Evolutionary conservation across 257 asterid genomes (phyloP).

Genomic region (Fraxinus cuspidata): DNA sequence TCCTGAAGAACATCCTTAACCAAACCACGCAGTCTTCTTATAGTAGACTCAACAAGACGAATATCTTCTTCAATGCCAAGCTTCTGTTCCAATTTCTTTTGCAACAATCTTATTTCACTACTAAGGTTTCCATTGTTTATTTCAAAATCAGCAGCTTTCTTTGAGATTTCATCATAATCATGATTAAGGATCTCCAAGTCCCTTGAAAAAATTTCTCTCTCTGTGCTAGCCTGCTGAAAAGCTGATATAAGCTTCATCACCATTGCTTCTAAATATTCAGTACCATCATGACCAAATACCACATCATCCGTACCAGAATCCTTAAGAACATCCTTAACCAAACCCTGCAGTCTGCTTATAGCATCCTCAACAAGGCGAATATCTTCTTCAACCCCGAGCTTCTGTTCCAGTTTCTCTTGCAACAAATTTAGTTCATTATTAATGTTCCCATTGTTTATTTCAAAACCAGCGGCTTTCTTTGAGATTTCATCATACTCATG

Average conservation of each 20-base stretch:
- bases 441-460: slow-evolving; percentile 46
- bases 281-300: slow-evolving; percentile 47
- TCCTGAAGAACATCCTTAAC: slow-evolving; percentile 61
- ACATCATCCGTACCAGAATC: slow-evolving; percentile 52
- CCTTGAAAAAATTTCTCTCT: slow-evolving; percentile 60
- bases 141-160: slow-evolving; percentile 42
- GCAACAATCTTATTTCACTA: slow-evolving; percentile 52
- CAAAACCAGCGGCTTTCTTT: slow-evolving; percentile 40
- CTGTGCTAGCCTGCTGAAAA: slow-evolving; percentile 50
- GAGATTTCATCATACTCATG: slow-evolving; percentile 46
- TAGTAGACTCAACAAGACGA: slow-evolving; percentile 47
- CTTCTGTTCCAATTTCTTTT: slow-evolving; percentile 50
- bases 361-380: slow-evolving; percentile 47
- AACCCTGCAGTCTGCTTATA: slow-evolving; percentile 58
- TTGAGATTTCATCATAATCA: slow-evolving; percentile 46
- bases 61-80: slow-evolving; percentile 52
- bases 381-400: slow-evolving; percentile 58
- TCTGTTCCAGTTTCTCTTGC: slow-evolving; percentile 54
- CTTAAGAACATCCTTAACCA: slow-evolving; percentile 61
- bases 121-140: slow-evolving; percentile 49
- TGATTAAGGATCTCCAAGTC: slow-evolving; percentile 55
- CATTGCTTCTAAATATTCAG: slow-evolving; percentile 48
- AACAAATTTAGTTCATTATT: slow-evolving; percentile 50
- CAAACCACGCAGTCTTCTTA: slow-evolving; percentile 61
- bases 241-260: slow-evolving; percentile 43